Conservation (phyloP, 1,284 basidiomycete genomes). For the Marasmius sp. region DNA sequence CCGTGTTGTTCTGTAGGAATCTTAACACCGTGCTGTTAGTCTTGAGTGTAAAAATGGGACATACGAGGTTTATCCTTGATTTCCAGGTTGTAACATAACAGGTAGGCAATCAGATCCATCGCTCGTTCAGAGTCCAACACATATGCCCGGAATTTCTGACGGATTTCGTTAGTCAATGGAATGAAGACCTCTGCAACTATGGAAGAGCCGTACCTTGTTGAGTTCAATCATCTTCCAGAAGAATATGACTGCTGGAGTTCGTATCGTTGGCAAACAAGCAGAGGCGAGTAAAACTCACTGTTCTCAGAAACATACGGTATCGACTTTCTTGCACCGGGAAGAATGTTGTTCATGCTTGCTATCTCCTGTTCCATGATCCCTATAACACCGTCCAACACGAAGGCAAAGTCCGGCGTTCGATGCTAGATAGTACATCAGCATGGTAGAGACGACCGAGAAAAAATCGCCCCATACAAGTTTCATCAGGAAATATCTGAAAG, state of each 20-base stretch:
- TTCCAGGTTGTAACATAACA: conserved; percentile 79
- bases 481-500: conserved; percentile 87
- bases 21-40: conserved; percentile 15
- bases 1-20: conserved; percentile 77
- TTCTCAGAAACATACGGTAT: conserved; percentile 81
- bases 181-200: not conserved
- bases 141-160: conserved; percentile 83
- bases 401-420: conserved; percentile 83
- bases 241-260: conserved; percentile 60
- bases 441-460: not conserved
- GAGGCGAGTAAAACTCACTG: conserved; percentile 45
- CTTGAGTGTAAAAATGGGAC: conserved; percentile 26
- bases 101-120: conserved; percentile 73
- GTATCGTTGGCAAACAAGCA: conserved; percentile 8
- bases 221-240: conserved; percentile 91
- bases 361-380: conserved; percentile 76
- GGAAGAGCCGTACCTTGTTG: conserved; percentile 66
- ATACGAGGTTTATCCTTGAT: conserved; percentile 88
- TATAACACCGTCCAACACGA: conserved; percentile 74
- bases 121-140: conserved; percentile 78
- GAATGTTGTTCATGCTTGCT: conserved; percentile 67
- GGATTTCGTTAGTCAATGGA: conserved; percentile 4
- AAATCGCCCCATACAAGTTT: conserved; percentile 63
- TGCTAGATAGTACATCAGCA: conserved; percentile 53
- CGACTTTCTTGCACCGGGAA: conserved; percentile 82